Evolutionary conservation across 257 asterid genomes (phyloP).

Genomic region (Nicotiana tabacum): DNA sequence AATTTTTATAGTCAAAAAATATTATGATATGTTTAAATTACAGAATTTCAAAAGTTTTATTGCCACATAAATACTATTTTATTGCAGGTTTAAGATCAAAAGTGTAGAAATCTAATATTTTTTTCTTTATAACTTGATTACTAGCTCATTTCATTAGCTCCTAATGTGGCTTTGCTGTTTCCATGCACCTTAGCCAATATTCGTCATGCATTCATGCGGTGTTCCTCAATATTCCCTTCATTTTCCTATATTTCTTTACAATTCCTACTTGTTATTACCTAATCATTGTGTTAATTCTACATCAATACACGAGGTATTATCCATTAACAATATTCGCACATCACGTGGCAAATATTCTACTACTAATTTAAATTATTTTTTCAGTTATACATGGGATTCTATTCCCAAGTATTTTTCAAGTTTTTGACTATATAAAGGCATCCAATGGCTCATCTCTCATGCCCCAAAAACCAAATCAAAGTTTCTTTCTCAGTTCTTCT

Average conservation of each 20-base stretch:
- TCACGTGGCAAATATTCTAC: background rate
- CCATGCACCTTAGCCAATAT: background rate
- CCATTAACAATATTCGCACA: slow-evolving; percentile 5
- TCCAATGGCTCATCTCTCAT: background rate
- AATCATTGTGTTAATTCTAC: background rate
- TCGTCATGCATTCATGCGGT: background rate
- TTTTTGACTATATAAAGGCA: background rate
- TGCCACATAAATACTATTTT: no score
- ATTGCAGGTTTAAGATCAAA: no score
- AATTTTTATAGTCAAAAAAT: no score
- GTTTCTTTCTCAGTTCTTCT: background rate
- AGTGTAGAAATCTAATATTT: no score
- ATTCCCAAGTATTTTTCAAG: background rate
- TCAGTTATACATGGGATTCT: background rate
- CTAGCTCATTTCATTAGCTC: no score
- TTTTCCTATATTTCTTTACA: background rate
- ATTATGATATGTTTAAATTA: no score
- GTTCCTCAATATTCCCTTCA: background rate
- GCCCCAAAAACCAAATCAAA: background rate
- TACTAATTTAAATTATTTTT: background rate
- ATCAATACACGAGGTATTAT: background rate
- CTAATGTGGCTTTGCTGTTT: background rate
- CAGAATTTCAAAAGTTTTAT: no score
- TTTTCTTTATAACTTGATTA: no score
- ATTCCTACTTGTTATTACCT: background rate